Percentiles rank a stretch among this genome's conserved stretches.
Evolutionary conservation across 129 eudicot species (phyloP).

Genomic region (Smallanthus sonchifolius): DNA sequence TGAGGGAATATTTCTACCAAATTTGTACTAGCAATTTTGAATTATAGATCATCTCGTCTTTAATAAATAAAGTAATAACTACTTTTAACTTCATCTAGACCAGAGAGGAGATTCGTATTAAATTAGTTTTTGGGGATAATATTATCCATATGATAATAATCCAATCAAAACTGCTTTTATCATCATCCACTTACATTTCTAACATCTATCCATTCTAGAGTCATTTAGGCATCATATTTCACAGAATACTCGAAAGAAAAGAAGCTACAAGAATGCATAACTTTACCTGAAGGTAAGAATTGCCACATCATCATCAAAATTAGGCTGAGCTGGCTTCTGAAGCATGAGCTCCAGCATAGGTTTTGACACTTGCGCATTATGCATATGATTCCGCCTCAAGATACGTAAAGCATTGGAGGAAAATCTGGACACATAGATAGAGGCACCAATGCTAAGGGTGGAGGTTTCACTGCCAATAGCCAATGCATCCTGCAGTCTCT

Average conservation of each 20-base stretch:
- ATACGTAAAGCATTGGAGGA: slow-evolving; percentile 44
- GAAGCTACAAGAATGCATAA: background rate
- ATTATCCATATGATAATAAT: background rate
- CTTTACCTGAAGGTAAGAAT: slow-evolving; percentile 1
- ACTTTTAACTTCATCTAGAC: too few relatives aligned
- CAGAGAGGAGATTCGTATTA: background rate
- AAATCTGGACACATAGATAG: slow-evolving; percentile 60
- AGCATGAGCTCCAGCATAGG: slow-evolving; percentile 16
- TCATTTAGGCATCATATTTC: slow-evolving; percentile 1
- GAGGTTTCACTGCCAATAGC: slow-evolving; percentile 33
- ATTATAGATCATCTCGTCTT: background rate
- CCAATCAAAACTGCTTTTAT: background rate
- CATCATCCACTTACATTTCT: background rate
- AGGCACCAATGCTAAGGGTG: slow-evolving; percentile 51
- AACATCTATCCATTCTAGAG: background rate
- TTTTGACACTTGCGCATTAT: background rate
- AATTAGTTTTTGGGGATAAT: background rate
- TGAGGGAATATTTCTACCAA: background rate
- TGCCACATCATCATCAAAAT: slow-evolving; percentile 35
- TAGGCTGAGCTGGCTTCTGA: slow-evolving; percentile 59
- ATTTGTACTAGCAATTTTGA: background rate
- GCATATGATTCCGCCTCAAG: slow-evolving; percentile 28
- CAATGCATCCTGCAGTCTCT: slow-evolving; percentile 34
- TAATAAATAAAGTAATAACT: too few relatives aligned
- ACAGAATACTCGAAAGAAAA: background rate